Evolutionary conservation across 805 yeast genomes (phyloP), one percentile per base, ranked within the genome.

Genomic region (Blastobotrys parvus): DNA sequence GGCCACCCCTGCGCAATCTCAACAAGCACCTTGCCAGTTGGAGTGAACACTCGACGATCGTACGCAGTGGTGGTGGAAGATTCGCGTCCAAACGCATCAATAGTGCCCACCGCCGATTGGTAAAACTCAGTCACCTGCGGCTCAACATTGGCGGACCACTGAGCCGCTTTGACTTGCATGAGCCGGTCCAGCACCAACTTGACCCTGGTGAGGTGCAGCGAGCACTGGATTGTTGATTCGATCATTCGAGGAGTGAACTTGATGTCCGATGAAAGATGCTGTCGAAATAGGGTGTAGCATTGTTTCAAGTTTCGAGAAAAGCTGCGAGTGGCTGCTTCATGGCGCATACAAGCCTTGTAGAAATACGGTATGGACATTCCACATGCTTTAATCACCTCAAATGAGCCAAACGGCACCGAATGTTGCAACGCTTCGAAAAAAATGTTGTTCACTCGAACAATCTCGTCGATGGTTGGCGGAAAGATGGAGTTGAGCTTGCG

Each of bases 391-490:
- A 90, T 61, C 2, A 86, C 69, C 60, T 90, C 97, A 41, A 73
- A 71, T 40, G 82, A 74, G 2, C 96, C 96, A 56, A 61, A 76
- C 0, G 80, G 76, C 2, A 67, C 55, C 0, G 97, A 90, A 13
- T 72, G 61, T 45, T 76, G 75, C 43, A 90, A 63, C 18, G 92
- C 77, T 51, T 83, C 94, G 48, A 83, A 73, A 45, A 86, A 77
- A 3, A 90, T 78, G 57, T 95, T 85, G 57, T 89, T 89, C 32
- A 90, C 80, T 55, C 97, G 71, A 8, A 94, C 84, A 15, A 90
- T 80, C 64, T 90, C 97, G 62, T 90, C 97, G 16, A 90, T 82
- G 0, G 97, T 90, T 0, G 97, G 97, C 2, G 97, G 97, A 56
- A 90, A 88, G 0, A 87, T 71, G 39, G 78, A 70, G 60, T 90